These are phyloP conservation scores for Fusarium papillatum DNA, from an alignment of 2,329 filamentous ascomycete species.

Conservation along the genomic window DNA sequence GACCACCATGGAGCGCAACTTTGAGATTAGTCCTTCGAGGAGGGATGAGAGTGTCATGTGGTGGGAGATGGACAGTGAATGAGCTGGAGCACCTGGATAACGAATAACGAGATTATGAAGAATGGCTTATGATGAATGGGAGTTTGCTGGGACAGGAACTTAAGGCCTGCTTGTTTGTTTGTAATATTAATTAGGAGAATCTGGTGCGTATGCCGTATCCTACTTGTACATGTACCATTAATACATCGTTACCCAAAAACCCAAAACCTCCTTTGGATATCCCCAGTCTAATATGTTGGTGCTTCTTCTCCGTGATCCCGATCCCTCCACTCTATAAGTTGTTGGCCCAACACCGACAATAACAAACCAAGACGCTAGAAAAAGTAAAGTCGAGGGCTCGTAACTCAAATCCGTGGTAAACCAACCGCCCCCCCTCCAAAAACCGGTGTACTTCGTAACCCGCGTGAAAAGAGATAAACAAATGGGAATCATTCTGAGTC, in stretches of 20 bases:
- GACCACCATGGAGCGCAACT: constrained; percentile 38
- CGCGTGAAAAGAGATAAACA: constrained; percentile 14
- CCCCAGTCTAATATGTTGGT: constrained; percentile 24
- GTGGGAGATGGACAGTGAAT: constrained; percentile 27
- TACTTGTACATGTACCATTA: constrained; percentile 25
- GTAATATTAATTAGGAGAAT: constrained; percentile 5
- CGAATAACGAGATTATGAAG: background rate
- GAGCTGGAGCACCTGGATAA: background rate
- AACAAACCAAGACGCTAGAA: constrained; percentile 10
- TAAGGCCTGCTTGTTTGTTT: background rate
- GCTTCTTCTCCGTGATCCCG: constrained; percentile 14
- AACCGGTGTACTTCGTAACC: constrained; percentile 20
- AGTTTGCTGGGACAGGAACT: background rate
- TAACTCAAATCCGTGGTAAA: background rate
- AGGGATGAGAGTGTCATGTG: constrained; percentile 40
- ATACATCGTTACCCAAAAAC: constrained; percentile 8
- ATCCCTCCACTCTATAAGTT: constrained; percentile 31
- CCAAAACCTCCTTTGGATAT: background rate
- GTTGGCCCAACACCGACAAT: constrained; percentile 33
- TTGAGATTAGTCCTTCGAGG: constrained; percentile 36
- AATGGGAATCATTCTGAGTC: constrained; percentile 27
- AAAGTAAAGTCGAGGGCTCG: constrained; percentile 8
- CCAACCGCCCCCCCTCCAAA: background rate
- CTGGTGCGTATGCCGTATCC: constrained; percentile 15
- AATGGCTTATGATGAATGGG: background rate